These are phyloP conservation scores for Podosphaera aphanis DNA, from an alignment of 2,329 filamentous ascomycete genomes.

Conservation along the genomic window DNA sequence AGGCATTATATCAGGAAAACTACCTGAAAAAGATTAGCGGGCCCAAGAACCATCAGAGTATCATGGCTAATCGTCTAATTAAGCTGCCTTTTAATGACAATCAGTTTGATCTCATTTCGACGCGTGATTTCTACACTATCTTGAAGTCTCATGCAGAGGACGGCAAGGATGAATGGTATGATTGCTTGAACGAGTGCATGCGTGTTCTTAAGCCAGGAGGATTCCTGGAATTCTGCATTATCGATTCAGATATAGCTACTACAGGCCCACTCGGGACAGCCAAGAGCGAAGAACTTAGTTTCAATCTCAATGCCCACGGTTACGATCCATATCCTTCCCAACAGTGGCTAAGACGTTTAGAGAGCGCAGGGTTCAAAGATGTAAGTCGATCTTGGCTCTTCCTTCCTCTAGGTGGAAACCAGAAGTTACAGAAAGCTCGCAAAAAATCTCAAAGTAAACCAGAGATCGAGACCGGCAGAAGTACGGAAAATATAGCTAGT, in stretches of 20 bases:
- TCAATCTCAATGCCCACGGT: slow-evolving; percentile 67
- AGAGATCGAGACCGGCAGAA: slow-evolving; percentile 42
- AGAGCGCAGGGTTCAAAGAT: slow-evolving; percentile 52
- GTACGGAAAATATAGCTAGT: slow-evolving; percentile 46
- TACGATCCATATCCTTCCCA: slow-evolving; percentile 75
- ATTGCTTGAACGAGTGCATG: slow-evolving; percentile 64
- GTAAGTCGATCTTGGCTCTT: slow-evolving; percentile 75
- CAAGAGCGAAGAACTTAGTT: slow-evolving; percentile 76
- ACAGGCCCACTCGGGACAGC: slow-evolving; percentile 58
- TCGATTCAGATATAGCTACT: slow-evolving; percentile 78
- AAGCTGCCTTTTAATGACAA: slow-evolving; percentile 64
- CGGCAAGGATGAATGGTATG: slow-evolving; percentile 65
- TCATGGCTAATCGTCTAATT: slow-evolving; percentile 54
- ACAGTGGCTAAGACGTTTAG: slow-evolving; percentile 52
- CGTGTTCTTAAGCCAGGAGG: slow-evolving; percentile 77
- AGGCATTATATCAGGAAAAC: slow-evolving; percentile 42
- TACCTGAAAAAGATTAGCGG: slow-evolving; percentile 60
- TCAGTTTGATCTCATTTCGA: slow-evolving; percentile 80
- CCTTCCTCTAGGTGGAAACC: slow-evolving; percentile 48
- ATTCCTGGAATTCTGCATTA: slow-evolving; percentile 70
- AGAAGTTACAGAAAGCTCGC: slow-evolving; percentile 18
- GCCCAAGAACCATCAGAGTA: slow-evolving; percentile 66
- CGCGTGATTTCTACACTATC: slow-evolving; percentile 63
- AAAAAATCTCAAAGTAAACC: slow-evolving; percentile 22
- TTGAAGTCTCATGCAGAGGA: slow-evolving; percentile 51